These are phyloP conservation scores for Anthoceros angustus DNA, from an alignment of 225 moss, liverwort and hornwort species.

Conservation along the genomic window DNA sequence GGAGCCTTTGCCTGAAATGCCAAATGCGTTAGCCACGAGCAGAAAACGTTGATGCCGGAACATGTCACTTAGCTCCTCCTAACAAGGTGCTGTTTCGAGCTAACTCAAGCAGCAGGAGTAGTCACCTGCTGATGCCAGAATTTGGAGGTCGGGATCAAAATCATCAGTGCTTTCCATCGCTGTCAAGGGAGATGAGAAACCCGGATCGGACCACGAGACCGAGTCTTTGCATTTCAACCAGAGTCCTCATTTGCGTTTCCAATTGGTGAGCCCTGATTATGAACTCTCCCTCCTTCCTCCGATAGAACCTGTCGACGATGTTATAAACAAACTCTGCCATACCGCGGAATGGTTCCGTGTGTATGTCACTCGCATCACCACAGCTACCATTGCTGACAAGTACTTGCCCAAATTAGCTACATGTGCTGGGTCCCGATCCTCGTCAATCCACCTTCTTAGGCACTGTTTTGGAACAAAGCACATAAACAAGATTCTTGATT, in stretches of 20 bases:
- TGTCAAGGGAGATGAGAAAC: not conserved
- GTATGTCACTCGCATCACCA: conserved; percentile 46
- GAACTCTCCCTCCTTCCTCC: conserved; percentile 41
- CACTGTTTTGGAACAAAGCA: conserved; percentile 33
- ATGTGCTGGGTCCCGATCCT: conserved; percentile 33
- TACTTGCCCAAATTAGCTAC: conserved; percentile 84
- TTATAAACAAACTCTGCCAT: conserved; percentile 36
- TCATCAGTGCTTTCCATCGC: conserved; percentile 5
- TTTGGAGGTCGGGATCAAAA: conserved; percentile 5
- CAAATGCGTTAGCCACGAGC: not conserved
- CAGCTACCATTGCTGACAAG: conserved; percentile 68
- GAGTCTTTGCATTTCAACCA: conserved; percentile 16
- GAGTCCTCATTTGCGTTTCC: not conserved
- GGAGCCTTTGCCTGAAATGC: not conserved
- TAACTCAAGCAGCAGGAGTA: not conserved
- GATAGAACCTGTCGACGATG: too few species aligned
- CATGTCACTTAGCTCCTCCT: not conserved
- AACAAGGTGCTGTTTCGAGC: too few species aligned
- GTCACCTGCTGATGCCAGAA: not conserved
- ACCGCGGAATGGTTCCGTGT: conserved; percentile 9
- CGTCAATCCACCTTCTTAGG: conserved; percentile 62
- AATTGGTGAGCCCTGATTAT: conserved; percentile 28
- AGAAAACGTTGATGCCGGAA: too few species aligned
- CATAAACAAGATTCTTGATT: not conserved
- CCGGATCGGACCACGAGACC: conserved; percentile 9